A percentile compares a stretch with the other conserved stretches of the same genome.
phyloP scores from a whole-genome alignment of 768 basidiomycete genomes.

The Dendrothele bispora region DNA sequence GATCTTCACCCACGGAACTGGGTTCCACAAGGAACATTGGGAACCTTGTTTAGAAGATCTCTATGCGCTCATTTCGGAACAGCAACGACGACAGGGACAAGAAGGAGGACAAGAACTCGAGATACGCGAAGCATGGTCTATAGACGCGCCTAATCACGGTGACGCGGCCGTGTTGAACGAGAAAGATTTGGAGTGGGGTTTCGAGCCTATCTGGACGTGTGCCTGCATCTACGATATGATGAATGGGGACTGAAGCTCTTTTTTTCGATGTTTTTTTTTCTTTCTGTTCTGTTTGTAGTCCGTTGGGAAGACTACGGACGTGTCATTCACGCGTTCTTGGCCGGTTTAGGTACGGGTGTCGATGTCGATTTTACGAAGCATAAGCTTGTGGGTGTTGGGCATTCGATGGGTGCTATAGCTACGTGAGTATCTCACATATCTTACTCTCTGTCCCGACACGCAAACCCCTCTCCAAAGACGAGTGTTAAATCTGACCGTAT shows the following conservation, averaged over 20 bases:
- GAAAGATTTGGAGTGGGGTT: slow-evolving; percentile 36
- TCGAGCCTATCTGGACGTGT: slow-evolving; percentile 42
- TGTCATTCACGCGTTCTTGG: slow-evolving; percentile 45
- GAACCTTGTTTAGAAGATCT: slow-evolving; percentile 54
- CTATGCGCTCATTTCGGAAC: slow-evolving; percentile 23
- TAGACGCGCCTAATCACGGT: slow-evolving; percentile 58
- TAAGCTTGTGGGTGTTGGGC: slow-evolving; percentile 50
- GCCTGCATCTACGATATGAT: too few relatives aligned
- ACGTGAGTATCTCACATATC: slow-evolving; percentile 32
- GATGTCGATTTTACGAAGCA: slow-evolving; percentile 49
- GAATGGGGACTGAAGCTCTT: too few relatives aligned
- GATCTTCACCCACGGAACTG: slow-evolving; percentile 52
- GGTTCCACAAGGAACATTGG: slow-evolving; percentile 62
- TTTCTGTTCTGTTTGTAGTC: slow-evolving; percentile 27
- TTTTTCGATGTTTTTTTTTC: background rate
- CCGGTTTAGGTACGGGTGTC: slow-evolving; percentile 47
- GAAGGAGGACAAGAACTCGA: slow-evolving; percentile 26
- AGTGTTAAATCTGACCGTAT: too few relatives aligned
- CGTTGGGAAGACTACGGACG: slow-evolving; percentile 56
- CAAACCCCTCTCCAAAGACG: too few relatives aligned
- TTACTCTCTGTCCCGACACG: too few relatives aligned
- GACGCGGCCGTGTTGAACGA: slow-evolving; percentile 52
- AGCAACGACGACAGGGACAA: too few relatives aligned
- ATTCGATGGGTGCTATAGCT: slow-evolving; percentile 53
- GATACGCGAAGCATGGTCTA: slow-evolving; percentile 38